Evolutionary conservation across 768 basidiomycete species (phyloP).

Genomic region (Rhizopogon roseolus): DNA sequence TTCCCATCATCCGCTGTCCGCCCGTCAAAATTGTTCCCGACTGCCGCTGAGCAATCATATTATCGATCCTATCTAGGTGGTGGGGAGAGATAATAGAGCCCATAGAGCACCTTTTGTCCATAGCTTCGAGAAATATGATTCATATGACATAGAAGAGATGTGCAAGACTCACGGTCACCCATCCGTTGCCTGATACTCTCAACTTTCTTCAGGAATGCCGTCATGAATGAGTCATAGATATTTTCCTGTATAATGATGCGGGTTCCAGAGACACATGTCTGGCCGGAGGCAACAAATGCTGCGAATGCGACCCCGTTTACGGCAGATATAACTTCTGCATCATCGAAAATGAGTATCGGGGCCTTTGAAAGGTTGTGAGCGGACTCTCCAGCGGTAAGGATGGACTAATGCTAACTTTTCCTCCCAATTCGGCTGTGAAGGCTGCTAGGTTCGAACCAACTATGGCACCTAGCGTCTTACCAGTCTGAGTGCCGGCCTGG

Average conservation of each 20-base stretch:
- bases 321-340: slow-evolving; percentile 68
- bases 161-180: slow-evolving; percentile 60
- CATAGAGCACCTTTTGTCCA: slow-evolving; percentile 69
- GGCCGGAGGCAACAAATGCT: slow-evolving; percentile 82
- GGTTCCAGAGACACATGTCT: slow-evolving; percentile 90
- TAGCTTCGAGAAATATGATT: slow-evolving; percentile 37
- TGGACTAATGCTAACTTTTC: slow-evolving; percentile 48
- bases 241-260: slow-evolving; percentile 69
- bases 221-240: slow-evolving; percentile 68
- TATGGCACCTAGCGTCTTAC: slow-evolving; percentile 65
- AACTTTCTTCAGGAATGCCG: slow-evolving; percentile 56
- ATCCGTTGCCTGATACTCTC: slow-evolving; percentile 61
- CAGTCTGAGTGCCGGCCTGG: slow-evolving; percentile 76
- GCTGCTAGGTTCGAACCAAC: slow-evolving; percentile 71
- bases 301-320: slow-evolving; percentile 84
- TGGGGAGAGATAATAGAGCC: slow-evolving; percentile 69
- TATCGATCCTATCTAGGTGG: slow-evolving; percentile 63
- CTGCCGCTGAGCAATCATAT: slow-evolving; percentile 43
- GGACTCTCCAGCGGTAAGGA: not conserved
- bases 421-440: slow-evolving; percentile 83
- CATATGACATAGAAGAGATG: not conserved
- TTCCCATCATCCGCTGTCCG: slow-evolving; percentile 59
- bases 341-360: slow-evolving; percentile 74
- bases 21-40: slow-evolving; percentile 53
- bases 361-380: slow-evolving; percentile 40